These are phyloP conservation scores for Ambrosia trifida DNA, from an alignment of 129 eudicot species.

Conservation along the genomic window DNA sequence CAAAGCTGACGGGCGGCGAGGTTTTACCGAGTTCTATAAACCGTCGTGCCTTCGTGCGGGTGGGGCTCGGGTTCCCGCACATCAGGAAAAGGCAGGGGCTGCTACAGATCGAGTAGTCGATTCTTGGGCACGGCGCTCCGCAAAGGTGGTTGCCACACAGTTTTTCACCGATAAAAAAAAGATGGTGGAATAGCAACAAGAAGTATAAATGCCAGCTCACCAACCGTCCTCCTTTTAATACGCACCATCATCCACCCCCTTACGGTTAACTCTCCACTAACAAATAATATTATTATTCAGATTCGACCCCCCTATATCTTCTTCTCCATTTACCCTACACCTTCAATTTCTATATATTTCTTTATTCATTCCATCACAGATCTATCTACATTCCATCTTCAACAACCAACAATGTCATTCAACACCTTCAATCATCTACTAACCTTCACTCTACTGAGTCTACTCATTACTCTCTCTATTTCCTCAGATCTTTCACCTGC, in stretches of 20 bases:
- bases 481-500: conserved; percentile 39
- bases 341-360: no score
- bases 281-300: background rate
- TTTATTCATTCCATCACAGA: background rate
- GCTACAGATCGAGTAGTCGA: no score
- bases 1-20: no score
- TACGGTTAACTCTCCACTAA: conserved; percentile 11
- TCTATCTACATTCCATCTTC: conserved; percentile 8
- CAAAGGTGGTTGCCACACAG: no score
- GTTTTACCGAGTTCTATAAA: no score
- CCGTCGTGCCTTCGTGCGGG: no score
- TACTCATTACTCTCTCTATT: conserved; percentile 29
- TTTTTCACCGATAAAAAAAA: background rate
- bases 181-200: background rate
- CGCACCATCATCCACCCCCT: conserved; percentile 5
- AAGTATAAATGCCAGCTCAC: conserved; percentile 31
- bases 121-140: no score
- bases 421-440: background rate
- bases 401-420: conserved; percentile 25
- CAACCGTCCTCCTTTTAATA: conserved; percentile 22
- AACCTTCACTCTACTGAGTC: conserved; percentile 26
- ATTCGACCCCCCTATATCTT: conserved; percentile 4
- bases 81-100: no score
- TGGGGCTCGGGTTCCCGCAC: no score
- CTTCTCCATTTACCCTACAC: background rate